Percentiles rank a stretch among this genome's conserved stretches.
Conservation (phyloP, 2,329 filamentous ascomycete species). For the Pseudocercospora cruenta region DNA sequence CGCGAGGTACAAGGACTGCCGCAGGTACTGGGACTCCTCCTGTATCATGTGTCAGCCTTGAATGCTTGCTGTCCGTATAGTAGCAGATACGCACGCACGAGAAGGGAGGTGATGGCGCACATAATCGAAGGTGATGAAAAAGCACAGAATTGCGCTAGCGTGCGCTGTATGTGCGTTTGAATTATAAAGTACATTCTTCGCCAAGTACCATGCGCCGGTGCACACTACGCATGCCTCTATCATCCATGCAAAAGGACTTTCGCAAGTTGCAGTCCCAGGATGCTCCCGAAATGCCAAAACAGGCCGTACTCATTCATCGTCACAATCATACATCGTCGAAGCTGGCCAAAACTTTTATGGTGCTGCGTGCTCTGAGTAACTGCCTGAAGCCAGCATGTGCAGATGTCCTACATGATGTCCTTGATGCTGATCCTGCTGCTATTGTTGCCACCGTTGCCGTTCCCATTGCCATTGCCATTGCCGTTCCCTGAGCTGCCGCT, state of each 20-base stretch:
- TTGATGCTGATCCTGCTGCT: slow-evolving; percentile 42
- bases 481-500: slow-evolving; percentile 5
- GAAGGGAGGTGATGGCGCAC: not conserved
- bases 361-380: not conserved
- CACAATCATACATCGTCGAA: slow-evolving; percentile 11
- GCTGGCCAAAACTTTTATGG: not conserved
- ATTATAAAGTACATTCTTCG: not conserved
- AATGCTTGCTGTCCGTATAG: not conserved
- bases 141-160: not conserved
- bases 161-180: not conserved
- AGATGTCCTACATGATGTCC: slow-evolving; percentile 39
- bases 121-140: not conserved
- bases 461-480: slow-evolving; percentile 16
- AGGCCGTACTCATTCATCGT: not conserved
- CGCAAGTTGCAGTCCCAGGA: not conserved
- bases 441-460: slow-evolving; percentile 15
- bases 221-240: not conserved
- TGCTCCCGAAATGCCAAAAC: not conserved
- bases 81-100: too few species aligned
- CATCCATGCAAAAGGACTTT: not conserved
- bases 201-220: not conserved
- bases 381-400: too few species aligned
- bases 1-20: not conserved
- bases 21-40: not conserved
- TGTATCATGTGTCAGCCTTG: not conserved